phyloP scores from a whole-genome alignment of 257 asterid genomes.

The Echium plantagineum region DNA sequence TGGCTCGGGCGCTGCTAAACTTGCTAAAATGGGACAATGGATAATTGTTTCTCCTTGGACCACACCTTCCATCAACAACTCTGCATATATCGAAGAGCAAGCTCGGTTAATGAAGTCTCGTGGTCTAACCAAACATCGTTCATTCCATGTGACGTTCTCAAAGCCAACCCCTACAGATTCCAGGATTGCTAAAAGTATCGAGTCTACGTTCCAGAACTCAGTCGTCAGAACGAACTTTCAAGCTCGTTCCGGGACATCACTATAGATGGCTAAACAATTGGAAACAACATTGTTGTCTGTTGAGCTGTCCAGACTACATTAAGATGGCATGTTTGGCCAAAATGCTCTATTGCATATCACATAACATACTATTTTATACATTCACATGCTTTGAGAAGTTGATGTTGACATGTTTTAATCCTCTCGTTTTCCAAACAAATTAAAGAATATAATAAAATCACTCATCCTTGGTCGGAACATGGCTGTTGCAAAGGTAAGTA shows the following conservation, averaged over 20 bases:
- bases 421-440: not conserved
- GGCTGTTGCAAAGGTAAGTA: too few species aligned
- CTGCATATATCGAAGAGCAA: slow-evolving; percentile 3
- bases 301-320: not conserved
- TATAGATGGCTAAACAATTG: slow-evolving; percentile 6
- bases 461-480: too few species aligned
- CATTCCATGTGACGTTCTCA: slow-evolving; percentile 8
- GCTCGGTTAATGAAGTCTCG: not conserved
- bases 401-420: not conserved
- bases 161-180: not conserved
- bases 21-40: slow-evolving; percentile 1
- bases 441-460: too few species aligned
- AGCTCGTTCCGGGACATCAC: not conserved
- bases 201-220: slow-evolving; percentile 7
- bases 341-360: not conserved
- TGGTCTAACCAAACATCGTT: slow-evolving; percentile 4
- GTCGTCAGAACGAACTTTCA: not conserved
- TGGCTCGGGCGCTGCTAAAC: not conserved
- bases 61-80: slow-evolving; percentile 9
- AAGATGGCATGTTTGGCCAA: not conserved
- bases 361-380: not conserved
- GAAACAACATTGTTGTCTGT: not conserved
- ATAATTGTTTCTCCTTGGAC: slow-evolving; percentile 10
- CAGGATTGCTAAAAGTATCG: slow-evolving; percentile 4
- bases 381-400: not conserved